Percentiles rank a stretch among this genome's conserved stretches.
Evolutionary conservation across 2,329 filamentous ascomycete species (phyloP).

Genomic region (Coleophoma cylindrospora): DNA sequence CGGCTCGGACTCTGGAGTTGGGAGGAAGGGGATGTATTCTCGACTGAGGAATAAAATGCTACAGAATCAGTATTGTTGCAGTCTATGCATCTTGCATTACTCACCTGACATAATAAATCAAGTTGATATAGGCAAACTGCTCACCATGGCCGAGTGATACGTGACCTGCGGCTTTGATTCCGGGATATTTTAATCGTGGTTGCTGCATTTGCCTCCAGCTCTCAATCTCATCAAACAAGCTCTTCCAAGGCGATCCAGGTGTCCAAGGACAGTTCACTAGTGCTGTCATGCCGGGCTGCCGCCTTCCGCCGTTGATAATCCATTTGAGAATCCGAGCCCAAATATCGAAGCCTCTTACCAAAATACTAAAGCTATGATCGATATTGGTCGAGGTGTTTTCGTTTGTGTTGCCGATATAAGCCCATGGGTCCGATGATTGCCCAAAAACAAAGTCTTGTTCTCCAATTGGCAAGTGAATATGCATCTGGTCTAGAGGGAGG

Average conservation of each 20-base stretch:
- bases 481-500: constrained; percentile 8
- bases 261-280: constrained; percentile 35
- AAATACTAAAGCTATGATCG: constrained; percentile 19
- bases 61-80: background rate
- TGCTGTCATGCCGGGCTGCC: constrained; percentile 32
- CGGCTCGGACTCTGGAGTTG: constrained; percentile 28
- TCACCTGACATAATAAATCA: constrained; percentile 38
- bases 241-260: constrained; percentile 29
- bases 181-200: constrained; percentile 29
- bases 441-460: constrained; percentile 34
- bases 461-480: constrained; percentile 11
- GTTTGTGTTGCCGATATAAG: background rate
- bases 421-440: background rate
- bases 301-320: constrained; percentile 36
- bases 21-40: constrained; percentile 40
- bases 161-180: constrained; percentile 27
- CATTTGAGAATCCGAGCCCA: constrained; percentile 36
- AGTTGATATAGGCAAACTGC: constrained; percentile 36
- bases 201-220: constrained; percentile 26
- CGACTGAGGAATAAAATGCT: constrained; percentile 37
- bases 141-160: constrained; percentile 35
- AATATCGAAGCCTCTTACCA: constrained; percentile 38
- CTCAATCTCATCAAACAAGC: constrained; percentile 31
- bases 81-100: background rate
- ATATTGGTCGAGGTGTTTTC: constrained; percentile 8